These are phyloP conservation scores for Mycosphaerella arachidis DNA, from an alignment of 2,329 filamentous ascomycete species.

Conservation along the genomic window DNA sequence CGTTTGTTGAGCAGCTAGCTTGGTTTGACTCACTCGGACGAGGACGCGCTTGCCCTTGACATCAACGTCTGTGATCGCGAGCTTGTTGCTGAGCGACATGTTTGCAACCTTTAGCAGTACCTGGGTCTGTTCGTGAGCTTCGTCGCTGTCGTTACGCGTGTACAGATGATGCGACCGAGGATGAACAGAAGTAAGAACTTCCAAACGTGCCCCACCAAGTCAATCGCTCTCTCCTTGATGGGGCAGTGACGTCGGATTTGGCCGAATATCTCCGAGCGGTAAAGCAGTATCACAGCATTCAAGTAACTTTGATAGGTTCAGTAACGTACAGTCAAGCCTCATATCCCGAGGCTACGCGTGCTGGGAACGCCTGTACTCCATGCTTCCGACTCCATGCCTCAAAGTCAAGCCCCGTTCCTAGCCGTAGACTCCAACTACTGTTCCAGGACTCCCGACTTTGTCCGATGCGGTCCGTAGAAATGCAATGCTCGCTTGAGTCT, in stretches of 20 bases:
- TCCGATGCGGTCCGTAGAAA: constrained; percentile 4
- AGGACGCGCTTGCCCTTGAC: constrained; percentile 97
- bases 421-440: constrained; percentile 13
- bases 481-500: background rate
- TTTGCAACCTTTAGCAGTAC: constrained; percentile 28
- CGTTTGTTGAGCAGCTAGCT: background rate
- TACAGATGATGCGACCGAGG: background rate
- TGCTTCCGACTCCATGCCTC: background rate
- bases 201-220: background rate
- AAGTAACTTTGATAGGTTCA: background rate
- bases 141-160: background rate
- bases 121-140: background rate
- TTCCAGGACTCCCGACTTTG: constrained; percentile 11
- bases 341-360: background rate
- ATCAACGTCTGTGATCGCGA: constrained; percentile 92
- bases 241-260: background rate
- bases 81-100: constrained; percentile 99
- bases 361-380: background rate
- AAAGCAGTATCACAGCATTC: background rate
- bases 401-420: constrained; percentile 1
- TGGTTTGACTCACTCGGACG: constrained; percentile 63
- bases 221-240: background rate
- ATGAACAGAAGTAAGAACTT: background rate
- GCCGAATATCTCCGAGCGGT: background rate
- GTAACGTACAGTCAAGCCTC: background rate